phyloP scores from a whole-genome alignment of 2,329 filamentous ascomycete species.

The Didymella arachidicola region DNA sequence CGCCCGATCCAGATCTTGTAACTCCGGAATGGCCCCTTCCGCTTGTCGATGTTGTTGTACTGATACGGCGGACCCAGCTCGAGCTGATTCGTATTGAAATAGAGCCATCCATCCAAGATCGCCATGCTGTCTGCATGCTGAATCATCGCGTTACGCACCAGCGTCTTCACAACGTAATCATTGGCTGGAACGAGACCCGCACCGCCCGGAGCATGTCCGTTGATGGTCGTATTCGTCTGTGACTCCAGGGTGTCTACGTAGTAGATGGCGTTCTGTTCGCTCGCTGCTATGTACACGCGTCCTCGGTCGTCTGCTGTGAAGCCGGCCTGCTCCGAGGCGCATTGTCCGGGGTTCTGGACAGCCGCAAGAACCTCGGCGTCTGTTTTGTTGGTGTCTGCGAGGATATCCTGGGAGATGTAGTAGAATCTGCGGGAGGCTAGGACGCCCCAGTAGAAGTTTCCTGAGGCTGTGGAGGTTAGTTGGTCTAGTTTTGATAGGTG shows the following conservation, averaged over 20 bases:
- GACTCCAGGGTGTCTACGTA: conserved; percentile 52
- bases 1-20: conserved; percentile 49
- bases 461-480: conserved; percentile 33
- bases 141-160: conserved; percentile 52
- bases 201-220: conserved; percentile 45
- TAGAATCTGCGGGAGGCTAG: conserved; percentile 54
- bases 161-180: conserved; percentile 52
- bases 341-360: conserved; percentile 52
- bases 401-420: conserved; percentile 48
- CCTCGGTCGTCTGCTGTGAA: conserved; percentile 54
- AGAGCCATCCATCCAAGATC: conserved; percentile 53
- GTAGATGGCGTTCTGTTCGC: conserved; percentile 56
- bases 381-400: conserved; percentile 43
- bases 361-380: conserved; percentile 49
- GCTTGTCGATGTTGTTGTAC: conserved; percentile 51
- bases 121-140: conserved; percentile 55
- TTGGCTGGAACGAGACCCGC: conserved; percentile 43
- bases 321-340: conserved; percentile 53
- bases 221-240: conserved; percentile 47
- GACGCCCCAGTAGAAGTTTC: conserved; percentile 56
- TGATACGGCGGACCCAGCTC: conserved; percentile 47
- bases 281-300: conserved; percentile 52
- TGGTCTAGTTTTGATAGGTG: too few relatives aligned
- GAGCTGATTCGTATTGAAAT: conserved; percentile 55
- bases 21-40: conserved; percentile 49